Evolutionary conservation across 2,329 filamentous ascomycete species (phyloP).

Genomic region (Scedosporium minutisporum): DNA sequence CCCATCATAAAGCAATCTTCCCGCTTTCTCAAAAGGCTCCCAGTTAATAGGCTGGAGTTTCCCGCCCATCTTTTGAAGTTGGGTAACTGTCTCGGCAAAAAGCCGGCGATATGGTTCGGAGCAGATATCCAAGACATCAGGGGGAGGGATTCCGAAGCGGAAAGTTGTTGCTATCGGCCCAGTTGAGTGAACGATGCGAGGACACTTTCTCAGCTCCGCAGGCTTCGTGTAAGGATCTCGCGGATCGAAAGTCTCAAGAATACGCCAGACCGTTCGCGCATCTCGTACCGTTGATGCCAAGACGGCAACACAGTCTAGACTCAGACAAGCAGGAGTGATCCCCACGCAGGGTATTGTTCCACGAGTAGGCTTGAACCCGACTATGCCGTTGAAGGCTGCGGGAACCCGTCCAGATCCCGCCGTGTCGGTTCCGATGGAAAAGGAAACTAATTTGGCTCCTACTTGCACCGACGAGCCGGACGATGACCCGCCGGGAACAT

Average conservation of each 20-base stretch:
- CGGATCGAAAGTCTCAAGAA: conserved; percentile 36
- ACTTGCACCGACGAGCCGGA: conserved; percentile 47
- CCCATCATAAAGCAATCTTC: conserved; percentile 45
- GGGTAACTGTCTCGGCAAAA: conserved; percentile 24
- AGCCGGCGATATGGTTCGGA: conserved; percentile 29
- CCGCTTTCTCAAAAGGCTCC: conserved; percentile 38
- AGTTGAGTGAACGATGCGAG: conserved; percentile 10
- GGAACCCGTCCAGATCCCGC: conserved; percentile 44
- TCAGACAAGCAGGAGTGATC: conserved; percentile 45
- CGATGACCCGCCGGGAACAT: conserved; percentile 38
- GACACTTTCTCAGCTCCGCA: conserved; percentile 40
- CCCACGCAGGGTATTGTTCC: conserved; percentile 40
- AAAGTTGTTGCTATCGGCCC: conserved; percentile 21
- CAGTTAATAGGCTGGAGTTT: conserved; percentile 35
- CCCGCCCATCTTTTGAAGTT: conserved; percentile 31
- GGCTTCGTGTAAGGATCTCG: conserved; percentile 44
- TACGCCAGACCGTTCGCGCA: conserved; percentile 37
- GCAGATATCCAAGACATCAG: conserved; percentile 29
- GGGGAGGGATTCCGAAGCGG: conserved; percentile 37
- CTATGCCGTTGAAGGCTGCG: conserved; percentile 41
- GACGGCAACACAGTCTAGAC: conserved; percentile 48
- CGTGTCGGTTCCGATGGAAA: conserved; percentile 48
- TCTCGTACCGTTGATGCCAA: conserved; percentile 39
- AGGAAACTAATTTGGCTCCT: conserved; percentile 40
- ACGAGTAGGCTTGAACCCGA: conserved; percentile 43